phyloP scores from a whole-genome alignment of 1,284 basidiomycete species.

The Ceratobasidium sp. region DNA sequence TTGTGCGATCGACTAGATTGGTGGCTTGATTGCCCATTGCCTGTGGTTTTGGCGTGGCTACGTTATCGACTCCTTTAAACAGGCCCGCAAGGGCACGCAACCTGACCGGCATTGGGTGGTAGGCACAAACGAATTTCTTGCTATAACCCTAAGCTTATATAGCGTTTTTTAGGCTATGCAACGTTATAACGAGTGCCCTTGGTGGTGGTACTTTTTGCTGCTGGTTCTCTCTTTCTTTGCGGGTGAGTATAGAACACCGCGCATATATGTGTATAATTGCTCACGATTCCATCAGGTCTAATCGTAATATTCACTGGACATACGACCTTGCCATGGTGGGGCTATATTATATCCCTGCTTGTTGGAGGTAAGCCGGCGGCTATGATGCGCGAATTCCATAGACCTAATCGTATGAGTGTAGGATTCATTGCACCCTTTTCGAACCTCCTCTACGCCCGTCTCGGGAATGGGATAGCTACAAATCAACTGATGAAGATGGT shows the following conservation, averaged over 20 bases:
- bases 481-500: conserved; percentile 77
- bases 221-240: conserved; percentile 67
- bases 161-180: conserved; percentile 64
- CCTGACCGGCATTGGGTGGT: conserved; percentile 73
- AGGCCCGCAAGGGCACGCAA: conserved; percentile 62
- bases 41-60: conserved; percentile 71
- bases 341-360: conserved; percentile 65
- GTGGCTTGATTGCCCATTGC: conserved; percentile 73
- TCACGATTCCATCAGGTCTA: conserved; percentile 60
- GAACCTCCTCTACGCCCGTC: conserved; percentile 62
- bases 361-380: conserved; percentile 57
- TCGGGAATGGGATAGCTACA: conserved; percentile 72
- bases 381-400: not conserved
- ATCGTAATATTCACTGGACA: conserved; percentile 69
- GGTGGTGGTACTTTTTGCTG: conserved; percentile 71
- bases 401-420: conserved; percentile 12
- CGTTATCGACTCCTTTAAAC: conserved; percentile 66
- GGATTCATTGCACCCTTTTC: conserved; percentile 62
- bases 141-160: not conserved
- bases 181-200: conserved; percentile 68
- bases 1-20: conserved; percentile 61
- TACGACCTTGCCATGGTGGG: conserved; percentile 75
- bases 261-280: conserved; percentile 9
- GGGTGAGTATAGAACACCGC: conserved; percentile 56
- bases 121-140: conserved; percentile 10